Percentiles rank a stretch among this genome's conserved stretches.
phyloP scores from a whole-genome alignment of 2,329 filamentous ascomycete species.

The Ilyonectria destructans region DNA sequence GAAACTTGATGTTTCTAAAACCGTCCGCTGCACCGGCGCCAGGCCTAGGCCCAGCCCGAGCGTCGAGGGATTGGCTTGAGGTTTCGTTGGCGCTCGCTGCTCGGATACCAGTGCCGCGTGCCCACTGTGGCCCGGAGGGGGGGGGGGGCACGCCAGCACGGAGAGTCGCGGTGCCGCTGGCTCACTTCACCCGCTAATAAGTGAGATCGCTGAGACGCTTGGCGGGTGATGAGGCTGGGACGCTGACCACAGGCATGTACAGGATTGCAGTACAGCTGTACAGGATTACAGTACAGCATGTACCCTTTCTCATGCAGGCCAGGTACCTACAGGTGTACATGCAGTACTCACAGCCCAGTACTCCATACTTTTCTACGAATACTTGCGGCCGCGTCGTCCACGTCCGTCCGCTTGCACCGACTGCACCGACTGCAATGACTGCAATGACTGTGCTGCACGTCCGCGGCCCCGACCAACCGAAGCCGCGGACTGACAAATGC shows the following conservation, averaged over 20 bases:
- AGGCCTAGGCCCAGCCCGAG: slow-evolving; percentile 3
- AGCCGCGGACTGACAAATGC: slow-evolving; percentile 1
- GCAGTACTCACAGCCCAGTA: neutral
- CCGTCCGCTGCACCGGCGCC: slow-evolving; percentile 11
- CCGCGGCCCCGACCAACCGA: neutral
- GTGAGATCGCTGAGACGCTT: too few species aligned
- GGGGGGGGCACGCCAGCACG: neutral
- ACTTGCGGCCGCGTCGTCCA: too few species aligned
- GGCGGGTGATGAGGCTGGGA: too few species aligned
- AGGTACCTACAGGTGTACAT: neutral
- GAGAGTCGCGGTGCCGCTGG: neutral
- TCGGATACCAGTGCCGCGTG: neutral
- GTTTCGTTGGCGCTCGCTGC: neutral
- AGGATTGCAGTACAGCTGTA: too few species aligned
- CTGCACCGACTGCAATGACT: too few species aligned
- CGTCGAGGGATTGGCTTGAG: neutral
- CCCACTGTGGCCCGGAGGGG: neutral
- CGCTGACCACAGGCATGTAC: too few species aligned
- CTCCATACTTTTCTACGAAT: too few species aligned
- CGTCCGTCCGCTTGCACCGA: too few species aligned
- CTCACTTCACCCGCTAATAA: too few species aligned
- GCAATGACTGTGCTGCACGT: too few species aligned
- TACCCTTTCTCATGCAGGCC: too few species aligned
- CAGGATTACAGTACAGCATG: too few species aligned
- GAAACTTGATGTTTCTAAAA: slow-evolving; percentile 19